A percentile compares a stretch with the other conserved stretches of the same genome.
Evolutionary conservation across 441 rosid genomes (phyloP).

Genomic region (Bocquillonia castaneifolia): DNA sequence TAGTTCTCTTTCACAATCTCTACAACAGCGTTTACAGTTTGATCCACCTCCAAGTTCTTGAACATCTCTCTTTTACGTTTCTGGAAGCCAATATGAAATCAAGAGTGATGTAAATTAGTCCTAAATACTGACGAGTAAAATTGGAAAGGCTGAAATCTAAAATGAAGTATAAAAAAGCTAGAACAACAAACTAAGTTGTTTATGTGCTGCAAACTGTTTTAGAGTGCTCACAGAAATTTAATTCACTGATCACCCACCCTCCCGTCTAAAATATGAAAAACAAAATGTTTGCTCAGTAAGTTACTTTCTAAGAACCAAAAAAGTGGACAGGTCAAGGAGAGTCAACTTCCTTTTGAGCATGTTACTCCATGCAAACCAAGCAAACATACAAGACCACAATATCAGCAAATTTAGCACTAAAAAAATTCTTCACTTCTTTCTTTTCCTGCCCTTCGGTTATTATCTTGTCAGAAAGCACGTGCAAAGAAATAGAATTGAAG

Average conservation of each 20-base stretch:
- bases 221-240: neutral
- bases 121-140: conserved; percentile 10
- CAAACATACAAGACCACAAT: neutral
- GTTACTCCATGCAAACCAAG: neutral
- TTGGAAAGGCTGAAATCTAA: too few relatives aligned
- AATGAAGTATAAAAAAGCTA: neutral
- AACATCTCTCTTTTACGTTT: conserved; percentile 64
- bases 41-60: conserved; percentile 69
- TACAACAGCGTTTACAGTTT: conserved; percentile 67
- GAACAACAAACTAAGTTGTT: neutral
- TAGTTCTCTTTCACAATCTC: conserved; percentile 96
- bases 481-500: conserved; percentile 9
- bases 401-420: too few relatives aligned
- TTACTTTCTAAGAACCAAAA: neutral
- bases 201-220: neutral
- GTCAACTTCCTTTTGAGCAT: neutral
- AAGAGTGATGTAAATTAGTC: conserved; percentile 14
- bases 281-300: neutral
- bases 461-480: neutral
- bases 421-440: neutral
- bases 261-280: neutral
- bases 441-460: neutral
- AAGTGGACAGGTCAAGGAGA: neutral
- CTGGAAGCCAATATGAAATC: conserved; percentile 33
- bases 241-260: neutral